Conservation (phyloP, 163 green algal species). For the Chloromonas sp. region DNA sequence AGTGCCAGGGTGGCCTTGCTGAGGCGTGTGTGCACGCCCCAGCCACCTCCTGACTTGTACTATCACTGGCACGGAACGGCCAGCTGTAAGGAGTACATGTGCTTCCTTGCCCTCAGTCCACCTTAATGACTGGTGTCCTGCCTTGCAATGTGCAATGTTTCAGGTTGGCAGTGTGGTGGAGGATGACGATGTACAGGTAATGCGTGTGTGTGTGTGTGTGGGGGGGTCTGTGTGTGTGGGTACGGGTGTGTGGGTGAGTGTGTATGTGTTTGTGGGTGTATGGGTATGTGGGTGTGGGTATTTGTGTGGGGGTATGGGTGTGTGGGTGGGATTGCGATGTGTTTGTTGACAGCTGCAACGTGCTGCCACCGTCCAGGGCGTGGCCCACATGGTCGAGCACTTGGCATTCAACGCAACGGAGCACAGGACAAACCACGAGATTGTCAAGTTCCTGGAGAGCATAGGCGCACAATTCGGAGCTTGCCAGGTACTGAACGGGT, state of each 20-base stretch:
- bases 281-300: neutral
- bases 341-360: too few relatives aligned
- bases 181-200: slow-evolving; percentile 28
- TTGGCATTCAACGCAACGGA: slow-evolving; percentile 85
- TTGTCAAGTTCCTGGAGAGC: slow-evolving; percentile 79
- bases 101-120: neutral
- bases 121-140: neutral
- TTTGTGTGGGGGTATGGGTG: too few relatives aligned
- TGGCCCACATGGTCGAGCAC: slow-evolving; percentile 89
- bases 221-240: slow-evolving; percentile 1
- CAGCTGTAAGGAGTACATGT: too few relatives aligned
- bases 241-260: slow-evolving; percentile 24
- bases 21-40: neutral
- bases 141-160: neutral
- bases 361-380: slow-evolving; percentile 29
- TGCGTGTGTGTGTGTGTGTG: slow-evolving; percentile 16
- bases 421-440: slow-evolving; percentile 73
- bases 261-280: too few relatives aligned
- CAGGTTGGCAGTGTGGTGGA: slow-evolving; percentile 45
- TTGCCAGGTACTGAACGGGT: slow-evolving; percentile 39
- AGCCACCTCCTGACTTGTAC: neutral
- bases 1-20: neutral
- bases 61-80: neutral
- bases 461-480: slow-evolving; percentile 82
- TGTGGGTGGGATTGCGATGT: too few relatives aligned